Base-by-base conservation (phyloP, 2,329 filamentous ascomycete species). In the Fusarium tjaetaba region DNA sequence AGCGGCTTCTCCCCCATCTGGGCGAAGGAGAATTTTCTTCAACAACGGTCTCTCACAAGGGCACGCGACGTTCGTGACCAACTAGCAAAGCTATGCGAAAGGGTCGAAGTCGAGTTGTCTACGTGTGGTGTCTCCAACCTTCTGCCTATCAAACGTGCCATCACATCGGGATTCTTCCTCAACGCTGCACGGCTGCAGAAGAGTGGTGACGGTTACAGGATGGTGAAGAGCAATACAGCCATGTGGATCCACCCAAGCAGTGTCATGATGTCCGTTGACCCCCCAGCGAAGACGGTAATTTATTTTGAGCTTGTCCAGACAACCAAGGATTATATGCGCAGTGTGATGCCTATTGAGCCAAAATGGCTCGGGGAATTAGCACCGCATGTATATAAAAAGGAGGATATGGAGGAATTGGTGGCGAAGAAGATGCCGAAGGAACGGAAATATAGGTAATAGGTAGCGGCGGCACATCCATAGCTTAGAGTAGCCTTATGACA, bases 41-140 rank as follows among this genome's bases (percentile, higher is more conserved):
- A 98, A 80, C 94, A 97, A 81, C 91, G 95, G 22, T 93, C 92
- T n/a, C 87, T 99, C 7, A 96, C 92, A 0, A 90, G 96, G 2
- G 96, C 95, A 0, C 91, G 96, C 36, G 95, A 98, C 77, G 94
- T 99, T 5, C 91, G 95, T 56, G 96, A 98, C 72, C 96, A 99
- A 81, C 89, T 99, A 1, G 91, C 92, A 59, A 96, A 97, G 78
- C 89, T 99, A 30, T 98, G 96, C 82, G 96, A 99, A 76, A 91
- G 95, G 7, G 94, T 98, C 32, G 96, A 98, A 82, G 93, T 98
- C 10, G 87, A 89, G 0, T 89, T 90, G 5, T 93, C 91, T 4
- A 89, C 89, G 18, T 90, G 88, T 71, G 94, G 94, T 9, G 86
- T 91, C 4, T 87, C 86, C 57, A 95, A 98, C 80, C 83, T 94